Evolutionary conservation across 208 protist genomes (phyloP).

Genomic region (Wallacemonas sp.): DNA sequence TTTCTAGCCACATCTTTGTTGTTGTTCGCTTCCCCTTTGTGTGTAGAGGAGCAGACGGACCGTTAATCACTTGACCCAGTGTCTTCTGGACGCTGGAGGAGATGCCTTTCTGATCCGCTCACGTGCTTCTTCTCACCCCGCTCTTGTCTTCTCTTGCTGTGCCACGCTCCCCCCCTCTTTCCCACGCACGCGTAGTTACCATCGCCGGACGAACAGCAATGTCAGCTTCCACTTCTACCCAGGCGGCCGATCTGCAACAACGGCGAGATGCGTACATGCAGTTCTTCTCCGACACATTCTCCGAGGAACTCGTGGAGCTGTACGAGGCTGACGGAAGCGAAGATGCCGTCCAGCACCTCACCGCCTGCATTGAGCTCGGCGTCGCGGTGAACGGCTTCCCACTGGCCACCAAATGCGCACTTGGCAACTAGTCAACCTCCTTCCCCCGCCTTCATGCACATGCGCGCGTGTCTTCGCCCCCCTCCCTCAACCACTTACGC

Average conservation of each 20-base stretch:
- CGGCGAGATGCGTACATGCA: conserved; percentile 87
- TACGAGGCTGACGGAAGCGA: conserved; percentile 80
- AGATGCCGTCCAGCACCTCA: conserved; percentile 78
- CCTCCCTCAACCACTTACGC: too few species aligned
- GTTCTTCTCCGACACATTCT: conserved; percentile 78
- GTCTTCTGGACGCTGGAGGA: too few species aligned
- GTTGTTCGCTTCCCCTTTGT: too few species aligned
- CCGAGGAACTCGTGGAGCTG: conserved; percentile 74
- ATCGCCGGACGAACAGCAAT: not conserved
- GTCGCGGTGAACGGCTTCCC: conserved; percentile 83
- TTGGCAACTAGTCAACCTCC: conserved; percentile 9
- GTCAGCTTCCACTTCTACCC: conserved; percentile 4
- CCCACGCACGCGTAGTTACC: too few species aligned
- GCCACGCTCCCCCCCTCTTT: not conserved
- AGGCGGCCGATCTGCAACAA: conserved; percentile 34
- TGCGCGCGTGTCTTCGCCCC: too few species aligned
- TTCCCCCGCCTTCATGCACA: too few species aligned
- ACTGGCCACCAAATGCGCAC: conserved; percentile 26
- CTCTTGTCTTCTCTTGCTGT: not conserved
- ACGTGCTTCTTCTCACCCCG: not conserved
- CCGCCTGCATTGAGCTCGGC: conserved; percentile 77
- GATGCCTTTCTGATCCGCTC: too few species aligned
- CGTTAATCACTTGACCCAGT: too few species aligned
- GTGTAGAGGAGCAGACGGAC: too few species aligned
- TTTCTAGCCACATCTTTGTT: too few species aligned